A percentile compares a stretch with the other conserved stretches of the same genome.
Conservation (phyloP, 2,329 filamentous ascomycete genomes). For the Amauroascus niger region DNA sequence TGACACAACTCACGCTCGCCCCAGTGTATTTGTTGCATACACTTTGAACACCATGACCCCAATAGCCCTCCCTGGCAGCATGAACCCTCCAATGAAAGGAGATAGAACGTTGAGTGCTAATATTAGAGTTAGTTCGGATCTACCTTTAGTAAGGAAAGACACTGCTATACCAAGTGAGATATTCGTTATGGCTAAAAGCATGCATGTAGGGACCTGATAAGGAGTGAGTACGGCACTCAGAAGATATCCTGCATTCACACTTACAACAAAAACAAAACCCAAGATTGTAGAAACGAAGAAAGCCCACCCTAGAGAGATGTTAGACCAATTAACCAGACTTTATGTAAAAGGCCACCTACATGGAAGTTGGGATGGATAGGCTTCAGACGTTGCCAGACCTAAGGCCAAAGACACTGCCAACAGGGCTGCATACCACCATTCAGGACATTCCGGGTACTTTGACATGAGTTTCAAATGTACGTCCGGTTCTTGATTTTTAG, state of each 20-base stretch:
- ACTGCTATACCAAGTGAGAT: slow-evolving; percentile 18
- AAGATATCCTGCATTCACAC: neutral
- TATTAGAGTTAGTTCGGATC: neutral
- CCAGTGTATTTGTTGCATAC: slow-evolving; percentile 22
- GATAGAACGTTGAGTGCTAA: slow-evolving; percentile 22
- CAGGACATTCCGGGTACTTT: slow-evolving; percentile 46
- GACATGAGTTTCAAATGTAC: slow-evolving; percentile 48
- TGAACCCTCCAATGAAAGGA: slow-evolving; percentile 22
- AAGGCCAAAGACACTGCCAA: slow-evolving; percentile 44
- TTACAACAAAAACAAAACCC: slow-evolving; percentile 18
- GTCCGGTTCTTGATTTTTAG: slow-evolving; percentile 40
- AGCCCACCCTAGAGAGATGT: slow-evolving; percentile 14
- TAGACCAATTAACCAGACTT: neutral
- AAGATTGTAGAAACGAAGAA: slow-evolving; percentile 21
- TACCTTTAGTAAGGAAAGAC: neutral
- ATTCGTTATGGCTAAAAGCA: slow-evolving; percentile 21
- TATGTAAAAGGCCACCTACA: slow-evolving; percentile 32
- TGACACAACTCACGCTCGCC: slow-evolving; percentile 19
- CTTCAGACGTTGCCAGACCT: slow-evolving; percentile 38
- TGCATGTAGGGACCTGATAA: slow-evolving; percentile 20
- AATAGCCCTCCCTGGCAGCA: slow-evolving; percentile 22
- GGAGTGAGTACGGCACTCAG: neutral
- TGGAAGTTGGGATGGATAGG: slow-evolving; percentile 56
- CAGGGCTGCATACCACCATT: slow-evolving; percentile 48
- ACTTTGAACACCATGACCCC: slow-evolving; percentile 24